Base-by-base conservation (phyloP, 345 rosid species). In the Pelargonium nanum region DNA sequence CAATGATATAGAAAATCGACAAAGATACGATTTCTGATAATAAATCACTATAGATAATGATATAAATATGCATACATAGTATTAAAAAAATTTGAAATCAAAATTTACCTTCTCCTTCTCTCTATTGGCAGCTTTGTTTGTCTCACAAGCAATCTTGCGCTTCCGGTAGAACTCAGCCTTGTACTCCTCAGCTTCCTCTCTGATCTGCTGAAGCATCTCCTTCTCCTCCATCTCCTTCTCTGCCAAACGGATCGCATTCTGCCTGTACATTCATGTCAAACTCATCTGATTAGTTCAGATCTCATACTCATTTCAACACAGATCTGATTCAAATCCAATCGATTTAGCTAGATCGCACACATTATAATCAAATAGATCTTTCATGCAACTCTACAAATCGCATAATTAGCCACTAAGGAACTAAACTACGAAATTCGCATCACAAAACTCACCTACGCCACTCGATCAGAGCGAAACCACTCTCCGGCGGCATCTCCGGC, bases 161-260 rank as follows among this genome's bases (percentile, higher is more conserved):
- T 87, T 90, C 75, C 48, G 73, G 22, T 85, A 79, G 75, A 91
- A 91, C 59, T 82, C 93, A 5, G 55, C 68, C 71, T 84, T 91
- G 73, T 74, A 91, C 32, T 75, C 78, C 68, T 87, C 93, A 4
- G 93, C 96, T 72, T 77, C 74, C 69, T 81, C 74, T 20, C 81
- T 64, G 52, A 82, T 85, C 64, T 71, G 76, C 26, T 56, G 65
- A 67, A 80, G 66, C 80, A 75, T 77, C 80, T 82, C 87, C 62
- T 81, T 87, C 85, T 90, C 97, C 68, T 65, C 55, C 69, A 75
- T 87, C 71, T 85, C 95, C 72, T 87, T 87, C 79, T 83, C 87
- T 70, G 83, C 84, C 64, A 90, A 67, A 55, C 79, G 75, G 26
- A 84, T 69, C 21, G 81, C 87, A 69, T 87, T 85, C 60, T 69